Percentiles rank a stretch among this genome's conserved stretches.
These are phyloP conservation scores for Kluyveromyces aestuarii DNA, from an alignment of 805 yeast species.

Conservation along the genomic window DNA sequence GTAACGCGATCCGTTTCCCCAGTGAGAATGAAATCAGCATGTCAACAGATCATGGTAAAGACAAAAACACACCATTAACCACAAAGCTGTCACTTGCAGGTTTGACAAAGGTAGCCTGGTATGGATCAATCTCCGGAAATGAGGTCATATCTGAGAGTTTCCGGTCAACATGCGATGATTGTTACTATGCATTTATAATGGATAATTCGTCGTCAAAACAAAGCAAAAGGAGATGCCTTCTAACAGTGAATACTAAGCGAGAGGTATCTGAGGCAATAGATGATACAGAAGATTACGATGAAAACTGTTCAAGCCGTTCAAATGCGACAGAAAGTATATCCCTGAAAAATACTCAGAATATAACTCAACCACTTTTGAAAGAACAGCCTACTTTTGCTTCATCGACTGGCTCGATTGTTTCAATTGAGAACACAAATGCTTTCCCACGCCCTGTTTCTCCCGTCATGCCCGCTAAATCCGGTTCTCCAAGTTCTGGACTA, in stretches of 20 bases:
- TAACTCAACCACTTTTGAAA: not conserved
- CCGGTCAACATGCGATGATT: constrained; percentile 52
- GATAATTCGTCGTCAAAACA: constrained; percentile 89
- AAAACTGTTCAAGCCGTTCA: not conserved
- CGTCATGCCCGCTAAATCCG: not conserved
- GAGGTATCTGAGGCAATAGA: constrained; percentile 11
- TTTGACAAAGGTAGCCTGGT: constrained; percentile 41
- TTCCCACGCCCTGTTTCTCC: not conserved
- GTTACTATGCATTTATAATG: constrained; percentile 72
- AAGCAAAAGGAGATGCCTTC: constrained; percentile 70
- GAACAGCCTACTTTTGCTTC: not conserved
- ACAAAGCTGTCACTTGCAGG: constrained; percentile 51
- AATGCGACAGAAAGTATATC: not conserved
- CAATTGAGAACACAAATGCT: not conserved
- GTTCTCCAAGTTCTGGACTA: constrained; percentile 2
- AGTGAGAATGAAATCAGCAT: not conserved
- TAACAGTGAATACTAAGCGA: constrained; percentile 38
- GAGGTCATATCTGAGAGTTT: constrained; percentile 55
- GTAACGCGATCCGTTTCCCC: constrained; percentile 6
- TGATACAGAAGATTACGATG: not conserved
- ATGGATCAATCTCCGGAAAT: constrained; percentile 50
- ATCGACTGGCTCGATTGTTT: not conserved
- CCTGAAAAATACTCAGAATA: not conserved
- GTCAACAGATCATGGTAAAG: constrained; percentile 10
- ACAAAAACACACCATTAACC: constrained; percentile 38